Evolutionary conservation across 2,329 filamentous ascomycete species (phyloP), one percentile per base, ranked within the genome.

Genomic region (Alternaria longipes): DNA sequence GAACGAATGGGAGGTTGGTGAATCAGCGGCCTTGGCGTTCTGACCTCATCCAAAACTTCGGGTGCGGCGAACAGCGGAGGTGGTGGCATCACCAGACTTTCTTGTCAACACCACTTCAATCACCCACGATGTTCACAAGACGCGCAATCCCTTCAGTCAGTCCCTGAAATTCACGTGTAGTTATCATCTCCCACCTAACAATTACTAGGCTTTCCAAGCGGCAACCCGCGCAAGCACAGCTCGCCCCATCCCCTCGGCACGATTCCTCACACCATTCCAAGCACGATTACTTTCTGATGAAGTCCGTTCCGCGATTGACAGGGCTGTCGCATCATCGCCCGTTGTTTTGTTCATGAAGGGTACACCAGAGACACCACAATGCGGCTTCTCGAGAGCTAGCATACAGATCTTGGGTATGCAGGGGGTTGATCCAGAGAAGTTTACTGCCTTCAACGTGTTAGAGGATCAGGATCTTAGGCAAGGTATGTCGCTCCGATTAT

Each of bases 301-400:
- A 75, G 95, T 92, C 11, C 89, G 87, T 64, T 81, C 88, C 40
- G 93, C 94, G 26, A 99, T 99, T 73, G 92, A 97, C 80, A 92
- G 93, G 79, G 94, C 94, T 32, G 90, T 99, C 16, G 85, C 83
- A 24, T 94, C 93, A 1, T 91, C 94, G 0, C 94, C 94, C 2
- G 94, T 99, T 0, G 95, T 99, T 1, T 86, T 99, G 59, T 99
- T 99, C 85, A 99, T 99, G 95, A 99, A 99, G 84, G 95, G 95
- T 61, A 98, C 95, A 1, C 95, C 95, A 60, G 94, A 97, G 82
- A 92, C 89, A 63, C 95, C 95, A 20, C 94, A 97, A 81, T 99
- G 95, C 81, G 95, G 95, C 46, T 99, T 97, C 85, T 98, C 94
- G 60, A 89, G 94, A 72, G 94, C 94, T 56, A 93, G 88, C 78